phyloP scores from a whole-genome alignment of 176 grass and related monocot species.

The Oryza longistaminata region DNA sequence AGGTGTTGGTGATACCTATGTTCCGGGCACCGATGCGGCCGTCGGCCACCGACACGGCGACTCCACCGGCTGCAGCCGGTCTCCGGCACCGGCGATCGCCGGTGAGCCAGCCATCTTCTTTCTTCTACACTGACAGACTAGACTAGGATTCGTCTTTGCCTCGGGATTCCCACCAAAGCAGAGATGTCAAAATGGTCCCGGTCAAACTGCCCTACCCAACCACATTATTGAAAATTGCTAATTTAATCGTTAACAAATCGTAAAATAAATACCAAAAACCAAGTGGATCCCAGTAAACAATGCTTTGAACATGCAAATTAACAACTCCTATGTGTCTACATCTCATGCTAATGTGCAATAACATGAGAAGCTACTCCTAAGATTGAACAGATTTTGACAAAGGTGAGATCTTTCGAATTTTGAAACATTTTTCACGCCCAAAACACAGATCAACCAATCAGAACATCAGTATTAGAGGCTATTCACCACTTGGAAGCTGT shows the following conservation, averaged over 20 bases:
- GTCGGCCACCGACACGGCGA: conserved; percentile 65
- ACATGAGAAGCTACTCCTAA: not conserved
- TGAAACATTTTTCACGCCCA: not conserved
- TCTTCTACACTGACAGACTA: not conserved
- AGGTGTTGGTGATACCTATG: conserved; percentile 26
- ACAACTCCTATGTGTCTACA: not conserved
- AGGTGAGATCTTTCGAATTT: not conserved
- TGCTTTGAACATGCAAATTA: not conserved
- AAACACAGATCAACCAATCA: not conserved
- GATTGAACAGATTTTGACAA: not conserved
- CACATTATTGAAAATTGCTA: not conserved
- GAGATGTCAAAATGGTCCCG: conserved; percentile 44
- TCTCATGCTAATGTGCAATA: not conserved
- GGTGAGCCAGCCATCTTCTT: not conserved
- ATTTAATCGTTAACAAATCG: not conserved
- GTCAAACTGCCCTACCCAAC: conserved; percentile 39
- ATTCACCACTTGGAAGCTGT: not conserved
- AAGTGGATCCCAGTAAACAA: not conserved
- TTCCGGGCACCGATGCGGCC: conserved; percentile 9
- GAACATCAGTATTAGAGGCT: not conserved
- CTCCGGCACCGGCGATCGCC: not conserved
- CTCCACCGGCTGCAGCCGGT: conserved; percentile 35
- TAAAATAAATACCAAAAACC: not conserved
- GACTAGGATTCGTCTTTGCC: not conserved
- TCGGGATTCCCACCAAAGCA: conserved; percentile 33